Conservation (phyloP, 352 stramenopile species). For the Pythium grandisporangium region DNA sequence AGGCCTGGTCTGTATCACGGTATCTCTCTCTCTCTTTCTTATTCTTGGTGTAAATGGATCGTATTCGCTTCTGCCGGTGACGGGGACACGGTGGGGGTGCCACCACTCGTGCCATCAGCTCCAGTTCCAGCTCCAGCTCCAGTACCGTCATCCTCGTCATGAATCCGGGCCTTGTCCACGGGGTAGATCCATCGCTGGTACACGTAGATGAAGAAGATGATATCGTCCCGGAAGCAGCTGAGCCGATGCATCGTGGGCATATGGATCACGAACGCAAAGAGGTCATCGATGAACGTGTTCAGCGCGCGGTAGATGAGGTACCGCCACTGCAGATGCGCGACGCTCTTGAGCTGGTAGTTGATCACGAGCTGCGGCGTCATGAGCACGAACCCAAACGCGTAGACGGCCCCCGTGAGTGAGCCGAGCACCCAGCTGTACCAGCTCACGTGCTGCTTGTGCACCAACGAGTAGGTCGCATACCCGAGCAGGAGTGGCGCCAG, state of each 20-base stretch:
- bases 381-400: conserved; percentile 88
- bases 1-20: not conserved
- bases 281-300: conserved; percentile 91
- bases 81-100: no score
- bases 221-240: conserved; percentile 86
- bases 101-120: no score
- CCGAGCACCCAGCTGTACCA: conserved; percentile 84
- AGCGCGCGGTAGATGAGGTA: conserved; percentile 92
- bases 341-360: conserved; percentile 89
- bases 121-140: no score
- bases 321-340: conserved; percentile 90
- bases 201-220: conserved; percentile 88
- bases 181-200: conserved; percentile 90
- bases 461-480: conserved; percentile 70
- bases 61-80: no score
- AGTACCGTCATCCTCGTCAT: conserved; percentile 30
- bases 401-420: conserved; percentile 81
- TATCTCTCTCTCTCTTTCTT: not conserved
- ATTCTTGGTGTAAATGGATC: not conserved
- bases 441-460: conserved; percentile 74
- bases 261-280: conserved; percentile 88
- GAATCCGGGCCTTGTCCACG: conserved; percentile 48
- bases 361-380: conserved; percentile 92
- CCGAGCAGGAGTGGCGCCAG: conserved; percentile 68
- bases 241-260: conserved; percentile 89